A percentile compares a stretch with the other conserved stretches of the same genome.
Evolutionary conservation across 2,329 filamentous ascomycete genomes (phyloP).

Genomic region (Venturia pyrina): DNA sequence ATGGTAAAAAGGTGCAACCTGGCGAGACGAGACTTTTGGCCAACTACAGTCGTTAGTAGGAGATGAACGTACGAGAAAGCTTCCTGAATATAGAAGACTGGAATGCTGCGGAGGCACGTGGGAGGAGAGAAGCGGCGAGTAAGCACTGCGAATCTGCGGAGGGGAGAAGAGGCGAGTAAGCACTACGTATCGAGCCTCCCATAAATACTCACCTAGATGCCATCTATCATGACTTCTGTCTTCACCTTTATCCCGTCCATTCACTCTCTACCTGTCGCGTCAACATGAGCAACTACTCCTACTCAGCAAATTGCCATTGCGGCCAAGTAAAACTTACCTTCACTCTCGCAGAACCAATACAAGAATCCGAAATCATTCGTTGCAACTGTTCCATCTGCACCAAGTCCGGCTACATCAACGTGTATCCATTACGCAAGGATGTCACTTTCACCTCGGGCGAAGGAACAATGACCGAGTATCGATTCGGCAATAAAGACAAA

Average conservation of each 20-base stretch:
- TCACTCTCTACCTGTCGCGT: neutral
- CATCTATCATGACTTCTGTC: neutral
- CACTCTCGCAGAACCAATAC: constrained; percentile 15
- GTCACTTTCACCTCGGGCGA: constrained; percentile 16
- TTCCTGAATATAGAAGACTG: too few relatives aligned
- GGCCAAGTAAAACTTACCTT: constrained; percentile 15
- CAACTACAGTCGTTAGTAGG: too few relatives aligned
- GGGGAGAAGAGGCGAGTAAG: neutral
- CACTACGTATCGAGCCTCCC: neutral
- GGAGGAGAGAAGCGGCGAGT: too few relatives aligned
- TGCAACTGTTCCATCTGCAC: constrained; percentile 22
- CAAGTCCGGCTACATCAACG: constrained; percentile 17
- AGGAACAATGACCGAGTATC: constrained; percentile 13
- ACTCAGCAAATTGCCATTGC: constrained; percentile 20
- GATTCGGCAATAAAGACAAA: constrained; percentile 16
- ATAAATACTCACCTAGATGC: neutral
- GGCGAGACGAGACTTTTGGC: too few relatives aligned
- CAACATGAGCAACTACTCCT: constrained; percentile 14
- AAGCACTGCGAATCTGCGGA: neutral
- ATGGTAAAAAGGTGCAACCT: too few relatives aligned
- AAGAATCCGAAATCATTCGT: constrained; percentile 13
- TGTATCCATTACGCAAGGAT: constrained; percentile 16
- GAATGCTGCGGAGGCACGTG: too few relatives aligned
- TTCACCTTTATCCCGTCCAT: neutral
- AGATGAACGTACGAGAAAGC: too few relatives aligned